These are phyloP conservation scores for Curvularia spicifera DNA, from an alignment of 2,329 filamentous ascomycete species.

Conservation along the genomic window DNA sequence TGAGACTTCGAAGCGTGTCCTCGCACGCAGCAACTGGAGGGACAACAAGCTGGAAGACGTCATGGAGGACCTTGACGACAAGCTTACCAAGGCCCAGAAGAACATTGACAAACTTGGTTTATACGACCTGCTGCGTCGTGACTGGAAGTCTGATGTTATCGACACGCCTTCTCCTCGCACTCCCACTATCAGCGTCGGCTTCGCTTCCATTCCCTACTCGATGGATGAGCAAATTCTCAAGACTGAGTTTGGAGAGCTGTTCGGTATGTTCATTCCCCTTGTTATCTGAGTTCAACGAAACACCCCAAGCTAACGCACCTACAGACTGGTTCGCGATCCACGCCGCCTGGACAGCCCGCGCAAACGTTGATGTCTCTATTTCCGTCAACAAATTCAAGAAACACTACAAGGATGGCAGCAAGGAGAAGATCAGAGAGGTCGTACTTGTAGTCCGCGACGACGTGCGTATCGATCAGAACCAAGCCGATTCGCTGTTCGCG, in stretches of 20 bases:
- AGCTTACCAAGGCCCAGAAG: conserved; percentile 53
- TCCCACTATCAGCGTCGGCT: conserved; percentile 56
- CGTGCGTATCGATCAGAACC: conserved; percentile 53
- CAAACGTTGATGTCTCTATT: conserved; percentile 54
- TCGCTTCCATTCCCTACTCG: conserved; percentile 56
- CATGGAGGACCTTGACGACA: conserved; percentile 53
- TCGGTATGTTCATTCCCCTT: conserved; percentile 26
- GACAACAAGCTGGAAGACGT: conserved; percentile 49
- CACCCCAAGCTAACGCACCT: not conserved
- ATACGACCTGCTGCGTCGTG: conserved; percentile 54
- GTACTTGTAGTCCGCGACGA: conserved; percentile 55
- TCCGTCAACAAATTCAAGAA: conserved; percentile 57
- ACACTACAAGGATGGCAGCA: conserved; percentile 49
- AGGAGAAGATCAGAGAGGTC: conserved; percentile 57
- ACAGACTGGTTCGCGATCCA: conserved; percentile 56
- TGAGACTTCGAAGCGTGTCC: conserved; percentile 48
- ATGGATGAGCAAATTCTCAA: conserved; percentile 55
- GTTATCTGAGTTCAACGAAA: not conserved
- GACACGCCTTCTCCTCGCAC: conserved; percentile 56
- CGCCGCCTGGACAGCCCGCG: conserved; percentile 57
- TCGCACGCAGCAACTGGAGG: conserved; percentile 54
- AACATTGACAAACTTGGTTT: conserved; percentile 52
- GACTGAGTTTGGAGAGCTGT: conserved; percentile 56
- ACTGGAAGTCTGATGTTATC: conserved; percentile 58
- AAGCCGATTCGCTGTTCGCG: conserved; percentile 54